These are phyloP conservation scores for Chaetoceros muelleri DNA, from an alignment of 108 stramenopile species.

Conservation along the genomic window DNA sequence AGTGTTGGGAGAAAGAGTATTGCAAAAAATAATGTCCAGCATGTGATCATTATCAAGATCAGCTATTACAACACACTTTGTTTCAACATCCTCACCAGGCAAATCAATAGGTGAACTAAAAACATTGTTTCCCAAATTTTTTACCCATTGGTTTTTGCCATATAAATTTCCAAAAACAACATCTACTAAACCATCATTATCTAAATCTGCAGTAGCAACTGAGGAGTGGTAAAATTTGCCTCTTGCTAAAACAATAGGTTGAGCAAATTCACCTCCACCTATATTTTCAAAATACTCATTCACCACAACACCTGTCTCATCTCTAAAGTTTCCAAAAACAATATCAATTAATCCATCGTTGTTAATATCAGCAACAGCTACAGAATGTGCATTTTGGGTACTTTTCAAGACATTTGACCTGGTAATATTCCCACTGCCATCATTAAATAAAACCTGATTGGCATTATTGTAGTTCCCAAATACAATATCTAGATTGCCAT, in stretches of 20 bases:
- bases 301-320: too few species aligned
- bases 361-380: not conserved
- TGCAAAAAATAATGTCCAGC: not conserved
- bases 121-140: not conserved
- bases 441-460: not conserved
- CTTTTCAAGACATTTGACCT: too few species aligned
- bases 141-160: not conserved
- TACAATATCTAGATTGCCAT: not conserved
- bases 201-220: not conserved
- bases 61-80: not conserved
- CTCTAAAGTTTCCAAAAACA: too few species aligned
- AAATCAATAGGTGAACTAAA: not conserved
- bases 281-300: too few species aligned
- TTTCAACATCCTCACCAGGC: not conserved
- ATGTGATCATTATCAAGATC: not conserved
- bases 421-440: not conserved
- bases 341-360: not conserved
- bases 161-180: not conserved
- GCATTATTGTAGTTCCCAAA: not conserved
- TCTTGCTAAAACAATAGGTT: too few species aligned
- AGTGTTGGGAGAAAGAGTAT: not conserved
- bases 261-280: too few species aligned
- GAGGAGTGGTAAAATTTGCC: too few species aligned
- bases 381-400: too few species aligned
- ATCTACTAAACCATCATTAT: not conserved